A percentile compares a stretch with the other conserved stretches of the same genome.
Evolutionary conservation across 1,284 basidiomycete species (phyloP).

Genomic region (Rhizoctonia solani): DNA sequence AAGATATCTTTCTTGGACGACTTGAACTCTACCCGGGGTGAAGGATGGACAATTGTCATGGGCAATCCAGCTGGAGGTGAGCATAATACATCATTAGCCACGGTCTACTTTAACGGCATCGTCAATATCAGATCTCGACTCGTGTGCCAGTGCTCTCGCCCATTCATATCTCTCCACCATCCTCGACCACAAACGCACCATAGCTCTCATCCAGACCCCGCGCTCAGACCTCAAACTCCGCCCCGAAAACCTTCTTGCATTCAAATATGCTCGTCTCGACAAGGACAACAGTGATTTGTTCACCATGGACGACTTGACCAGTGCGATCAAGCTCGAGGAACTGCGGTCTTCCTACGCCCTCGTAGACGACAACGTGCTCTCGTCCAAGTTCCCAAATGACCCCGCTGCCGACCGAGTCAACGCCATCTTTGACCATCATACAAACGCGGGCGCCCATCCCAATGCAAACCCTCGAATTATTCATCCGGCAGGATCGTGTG

Average conservation of each 20-base stretch:
- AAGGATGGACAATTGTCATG: constrained; percentile 81
- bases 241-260: constrained; percentile 82
- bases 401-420: constrained; percentile 45
- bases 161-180: constrained; percentile 72
- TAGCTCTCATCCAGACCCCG: constrained; percentile 76
- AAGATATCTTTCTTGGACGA: constrained; percentile 55
- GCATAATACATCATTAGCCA: constrained; percentile 39
- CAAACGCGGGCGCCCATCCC: constrained; percentile 74
- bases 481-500: constrained; percentile 72
- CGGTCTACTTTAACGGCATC: not conserved
- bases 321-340: constrained; percentile 52
- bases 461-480: constrained; percentile 68
- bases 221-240: constrained; percentile 75
- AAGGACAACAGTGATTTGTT: constrained; percentile 57
- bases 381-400: constrained; percentile 52
- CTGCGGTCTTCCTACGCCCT: constrained; percentile 69
- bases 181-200: constrained; percentile 55
- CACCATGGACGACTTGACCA: constrained; percentile 58
- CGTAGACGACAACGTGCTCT: constrained; percentile 87
- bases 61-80: constrained; percentile 92
- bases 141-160: constrained; percentile 78
- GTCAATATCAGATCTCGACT: constrained; percentile 54
- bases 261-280: constrained; percentile 61
- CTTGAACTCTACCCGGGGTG: constrained; percentile 49
- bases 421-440: constrained; percentile 92